Evolutionary conservation across 208 protist species (phyloP).

Genomic region (Acanthamoeba sp.): DNA sequence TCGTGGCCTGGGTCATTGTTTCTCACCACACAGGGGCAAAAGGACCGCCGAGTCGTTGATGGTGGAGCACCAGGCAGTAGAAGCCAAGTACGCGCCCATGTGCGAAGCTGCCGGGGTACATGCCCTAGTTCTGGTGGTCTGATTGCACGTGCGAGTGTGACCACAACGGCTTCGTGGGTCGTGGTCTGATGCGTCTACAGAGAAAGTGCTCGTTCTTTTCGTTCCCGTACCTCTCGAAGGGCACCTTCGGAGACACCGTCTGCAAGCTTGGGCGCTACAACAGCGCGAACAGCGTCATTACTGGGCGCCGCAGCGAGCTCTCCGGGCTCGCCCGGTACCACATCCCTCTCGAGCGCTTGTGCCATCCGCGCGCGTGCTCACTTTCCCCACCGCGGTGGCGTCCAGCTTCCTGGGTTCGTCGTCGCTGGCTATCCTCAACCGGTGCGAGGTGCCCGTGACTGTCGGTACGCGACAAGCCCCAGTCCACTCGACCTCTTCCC

Average conservation of each 20-base stretch:
- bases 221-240: constrained; percentile 1
- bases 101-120: constrained; percentile 1
- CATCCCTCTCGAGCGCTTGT: no score
- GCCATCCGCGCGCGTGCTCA: no score
- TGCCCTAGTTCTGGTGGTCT: neutral
- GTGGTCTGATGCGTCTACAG: neutral
- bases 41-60: neutral
- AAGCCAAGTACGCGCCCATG: neutral
- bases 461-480: neutral
- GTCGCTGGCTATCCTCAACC: neutral
- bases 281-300: constrained; percentile 23
- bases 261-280: constrained; percentile 12
- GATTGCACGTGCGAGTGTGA: no score
- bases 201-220: constrained; percentile 54
- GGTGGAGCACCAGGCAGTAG: neutral
- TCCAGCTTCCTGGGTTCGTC: neutral
- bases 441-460: constrained; percentile 45
- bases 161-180: no score
- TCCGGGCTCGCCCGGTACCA: neutral
- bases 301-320: constrained; percentile 3
- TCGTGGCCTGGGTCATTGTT: neutral
- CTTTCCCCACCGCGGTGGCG: no score
- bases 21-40: neutral
- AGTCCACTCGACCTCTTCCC: neutral
- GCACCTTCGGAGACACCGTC: neutral